Percentiles rank a stretch among this genome's conserved stretches.
Conservation (phyloP, 305 asterid genomes). For the Stenogyne calaminthoides region DNA sequence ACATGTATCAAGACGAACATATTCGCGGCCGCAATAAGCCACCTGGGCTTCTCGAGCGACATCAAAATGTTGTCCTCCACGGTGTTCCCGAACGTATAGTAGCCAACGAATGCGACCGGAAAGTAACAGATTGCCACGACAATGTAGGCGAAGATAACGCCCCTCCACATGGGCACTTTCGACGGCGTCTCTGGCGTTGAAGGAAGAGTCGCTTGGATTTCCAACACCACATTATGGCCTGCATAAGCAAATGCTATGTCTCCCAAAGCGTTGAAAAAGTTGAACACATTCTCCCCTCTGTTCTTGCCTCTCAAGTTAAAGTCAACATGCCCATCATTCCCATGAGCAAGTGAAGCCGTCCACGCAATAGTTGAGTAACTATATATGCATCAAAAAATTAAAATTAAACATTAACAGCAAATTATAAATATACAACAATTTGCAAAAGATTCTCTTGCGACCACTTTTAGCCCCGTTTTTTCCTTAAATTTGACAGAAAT, state of each 20-base stretch:
- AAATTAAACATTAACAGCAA: too few relatives aligned
- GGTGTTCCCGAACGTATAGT: conserved; percentile 39
- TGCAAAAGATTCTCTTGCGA: too few relatives aligned
- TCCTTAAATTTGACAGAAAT: too few relatives aligned
- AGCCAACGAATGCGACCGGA: conserved; percentile 46
- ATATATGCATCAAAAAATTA: neutral
- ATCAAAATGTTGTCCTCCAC: conserved; percentile 49
- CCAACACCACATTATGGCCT: conserved; percentile 51
- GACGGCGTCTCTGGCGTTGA: conserved; percentile 50
- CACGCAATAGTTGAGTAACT: conserved; percentile 53
- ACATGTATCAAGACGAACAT: conserved; percentile 46
- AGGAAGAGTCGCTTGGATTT: conserved; percentile 53
- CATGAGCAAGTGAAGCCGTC: conserved; percentile 34
- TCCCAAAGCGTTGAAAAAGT: conserved; percentile 50
- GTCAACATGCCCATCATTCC: conserved; percentile 22
- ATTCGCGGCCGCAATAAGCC: conserved; percentile 51
- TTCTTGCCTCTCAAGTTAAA: conserved; percentile 20
- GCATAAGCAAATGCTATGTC: conserved; percentile 47
- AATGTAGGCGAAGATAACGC: conserved; percentile 44
- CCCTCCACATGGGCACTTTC: conserved; percentile 52
- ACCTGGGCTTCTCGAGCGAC: conserved; percentile 40
- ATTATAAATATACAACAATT: too few relatives aligned
- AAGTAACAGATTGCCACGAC: conserved; percentile 47
- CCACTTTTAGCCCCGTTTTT: too few relatives aligned
- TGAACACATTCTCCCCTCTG: conserved; percentile 23